Percentiles rank a stretch among this genome's conserved stretches.
These are phyloP conservation scores for Castanea crenata DNA, from an alignment of 306 rosid genomes.

Conservation along the genomic window DNA sequence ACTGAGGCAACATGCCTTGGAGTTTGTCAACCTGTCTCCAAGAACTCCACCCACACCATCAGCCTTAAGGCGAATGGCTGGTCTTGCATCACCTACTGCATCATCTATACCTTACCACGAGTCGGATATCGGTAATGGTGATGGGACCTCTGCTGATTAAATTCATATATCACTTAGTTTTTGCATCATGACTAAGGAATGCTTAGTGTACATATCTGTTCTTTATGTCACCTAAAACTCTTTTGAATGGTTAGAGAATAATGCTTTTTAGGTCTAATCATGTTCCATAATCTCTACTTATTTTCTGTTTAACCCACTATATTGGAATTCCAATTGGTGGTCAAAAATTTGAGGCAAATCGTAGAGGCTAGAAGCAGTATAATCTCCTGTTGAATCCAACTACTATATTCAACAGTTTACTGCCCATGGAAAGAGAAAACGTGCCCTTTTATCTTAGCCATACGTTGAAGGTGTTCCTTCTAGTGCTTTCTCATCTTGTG, in stretches of 20 bases:
- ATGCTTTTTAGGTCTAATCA: neutral
- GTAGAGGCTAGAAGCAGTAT: neutral
- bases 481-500: neutral
- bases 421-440: neutral
- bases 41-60: slow-evolving; percentile 50
- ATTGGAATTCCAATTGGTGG: neutral
- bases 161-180: slow-evolving; percentile 9
- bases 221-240: slow-evolving; percentile 27
- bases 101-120: slow-evolving; percentile 35
- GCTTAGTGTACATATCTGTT: slow-evolving; percentile 20
- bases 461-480: neutral
- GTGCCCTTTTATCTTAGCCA: neutral
- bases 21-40: slow-evolving; percentile 77
- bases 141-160: slow-evolving; percentile 25
- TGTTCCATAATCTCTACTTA: neutral
- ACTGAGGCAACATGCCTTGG: slow-evolving; percentile 81
- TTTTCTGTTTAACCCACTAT: slow-evolving; percentile 12
- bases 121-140: slow-evolving; percentile 9
- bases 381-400: neutral
- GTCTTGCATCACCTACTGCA: slow-evolving; percentile 21
- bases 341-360: neutral
- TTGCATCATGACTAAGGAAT: slow-evolving; percentile 19
- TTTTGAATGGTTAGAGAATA: slow-evolving; percentile 21
- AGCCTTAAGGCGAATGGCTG: slow-evolving; percentile 21
- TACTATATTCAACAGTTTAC: neutral